These are phyloP conservation scores for Boletus pseudo-olivaceus DNA, from an alignment of 768 basidiomycete genomes.

Conservation along the genomic window DNA sequence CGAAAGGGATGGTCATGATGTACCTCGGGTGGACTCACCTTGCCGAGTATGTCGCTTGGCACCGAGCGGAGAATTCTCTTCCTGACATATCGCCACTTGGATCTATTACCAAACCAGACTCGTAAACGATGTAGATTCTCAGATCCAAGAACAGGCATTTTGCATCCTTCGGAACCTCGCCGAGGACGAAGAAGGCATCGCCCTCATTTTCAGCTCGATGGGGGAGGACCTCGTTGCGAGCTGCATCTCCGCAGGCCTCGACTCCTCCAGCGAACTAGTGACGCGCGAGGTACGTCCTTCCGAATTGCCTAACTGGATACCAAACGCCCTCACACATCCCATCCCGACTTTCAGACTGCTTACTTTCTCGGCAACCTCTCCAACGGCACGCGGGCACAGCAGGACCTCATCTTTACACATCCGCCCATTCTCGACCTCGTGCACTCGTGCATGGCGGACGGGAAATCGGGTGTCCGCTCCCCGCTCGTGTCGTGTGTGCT, in stretches of 20 bases:
- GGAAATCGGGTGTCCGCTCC: conserved; percentile 52
- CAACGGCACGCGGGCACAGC: conserved; percentile 52
- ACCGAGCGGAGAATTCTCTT: background rate
- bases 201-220: conserved; percentile 55
- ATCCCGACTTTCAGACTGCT: conserved; percentile 41
- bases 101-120: conserved; percentile 36
- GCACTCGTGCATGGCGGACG: conserved; percentile 56
- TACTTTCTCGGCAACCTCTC: conserved; percentile 65
- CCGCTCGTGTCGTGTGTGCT: conserved; percentile 61
- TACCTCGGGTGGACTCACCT: conserved; percentile 65
- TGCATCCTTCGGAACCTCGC: conserved; percentile 65
- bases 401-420: conserved; percentile 50
- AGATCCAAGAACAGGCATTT: conserved; percentile 69
- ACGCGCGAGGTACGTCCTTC: conserved; percentile 43
- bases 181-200: conserved; percentile 61
- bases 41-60: conserved; percentile 41
- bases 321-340: background rate
- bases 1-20: conserved; percentile 66
- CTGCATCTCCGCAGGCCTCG: conserved; percentile 47
- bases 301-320: too few species aligned
- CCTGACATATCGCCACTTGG: background rate
- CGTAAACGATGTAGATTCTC: conserved; percentile 48
- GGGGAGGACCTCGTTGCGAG: conserved; percentile 44
- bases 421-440: conserved; percentile 51
- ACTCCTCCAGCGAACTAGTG: conserved; percentile 50